Base-by-base conservation (phyloP, 2,329 filamentous ascomycete species). In the Talaromyces sp. region DNA sequence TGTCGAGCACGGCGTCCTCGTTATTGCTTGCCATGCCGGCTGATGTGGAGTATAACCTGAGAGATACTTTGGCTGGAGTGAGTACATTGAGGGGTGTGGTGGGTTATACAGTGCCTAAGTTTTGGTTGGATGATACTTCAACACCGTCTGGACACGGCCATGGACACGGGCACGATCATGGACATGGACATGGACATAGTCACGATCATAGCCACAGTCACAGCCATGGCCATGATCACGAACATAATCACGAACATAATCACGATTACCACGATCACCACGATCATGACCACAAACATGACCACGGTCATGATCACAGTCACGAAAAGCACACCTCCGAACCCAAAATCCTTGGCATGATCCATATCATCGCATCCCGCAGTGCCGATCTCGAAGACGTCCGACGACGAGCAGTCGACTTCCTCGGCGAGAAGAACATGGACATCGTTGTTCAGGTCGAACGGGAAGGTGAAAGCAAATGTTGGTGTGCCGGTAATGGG, bases 381-480 rank as follows among this genome's bases (percentile, higher is more conserved):
- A 86, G 85, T 2, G 87, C 89, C 2, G 88, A 93, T 70, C 75
- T 93, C 63, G 92, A 96, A 71, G 93, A 97, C 68, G 92, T 97
- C 6, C 84, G 91, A 60, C 87, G 91, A 66, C 84, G 93, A n/a
- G 90, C 93, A 0, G 82, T 85, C 52, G 84, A 86, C 50, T 95
- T 93, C 70, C 81, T 97, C 24, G 79, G 84, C 8, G 86, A 86
- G 60, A 86, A 90, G 69, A 86, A 88, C 49, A 90, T 97, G 79
- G 89, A 97, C 72, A 87, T 93, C 13, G 88, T 96, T 31, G 86
- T 97, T 5, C 94, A 97, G 77, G 90, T 96, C 1, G 94, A 97
- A 78, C 83, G 89, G 56, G 92, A 97, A 72, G 91, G 90, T 0
- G 92, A 96, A 60, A 81, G 80, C 4, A 78, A 81, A 64, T 89